These are phyloP conservation scores for Penicillium parvum DNA, from an alignment of 495 filamentous ascomycete genomes.

Conservation along the genomic window DNA sequence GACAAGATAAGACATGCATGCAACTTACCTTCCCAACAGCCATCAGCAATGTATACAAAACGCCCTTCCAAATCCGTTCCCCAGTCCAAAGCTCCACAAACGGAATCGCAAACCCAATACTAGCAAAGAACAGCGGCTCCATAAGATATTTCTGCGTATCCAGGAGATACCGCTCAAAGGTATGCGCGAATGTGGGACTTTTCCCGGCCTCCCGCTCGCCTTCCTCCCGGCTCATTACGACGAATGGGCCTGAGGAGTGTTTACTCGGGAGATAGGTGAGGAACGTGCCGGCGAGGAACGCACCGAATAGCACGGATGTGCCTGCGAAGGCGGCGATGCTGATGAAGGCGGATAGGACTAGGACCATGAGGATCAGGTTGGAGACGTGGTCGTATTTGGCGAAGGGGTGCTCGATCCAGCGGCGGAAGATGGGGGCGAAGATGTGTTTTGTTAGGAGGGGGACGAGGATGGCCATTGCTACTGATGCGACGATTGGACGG, in stretches of 20 bases:
- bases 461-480: slow-evolving; percentile 48
- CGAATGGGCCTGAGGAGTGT: slow-evolving; percentile 29
- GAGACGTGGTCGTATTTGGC: slow-evolving; percentile 28
- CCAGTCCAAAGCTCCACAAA: slow-evolving; percentile 61
- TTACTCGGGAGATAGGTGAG: slow-evolving; percentile 46
- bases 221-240: slow-evolving; percentile 30
- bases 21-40: slow-evolving; percentile 50
- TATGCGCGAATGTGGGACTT: slow-evolving; percentile 33
- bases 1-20: neutral
- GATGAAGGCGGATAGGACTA: slow-evolving; percentile 46
- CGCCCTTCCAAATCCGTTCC: slow-evolving; percentile 61
- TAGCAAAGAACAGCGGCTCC: slow-evolving; percentile 68
- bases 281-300: slow-evolving; percentile 59
- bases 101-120: slow-evolving; percentile 72
- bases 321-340: slow-evolving; percentile 54
- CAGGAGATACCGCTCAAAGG: slow-evolving; percentile 30
- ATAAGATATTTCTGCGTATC: slow-evolving; percentile 50
- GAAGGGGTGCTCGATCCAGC: slow-evolving; percentile 29
- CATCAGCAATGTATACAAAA: slow-evolving; percentile 67
- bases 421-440: slow-evolving; percentile 40
- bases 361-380: slow-evolving; percentile 37
- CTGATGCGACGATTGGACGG: slow-evolving; percentile 52
- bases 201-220: slow-evolving; percentile 40
- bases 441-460: slow-evolving; percentile 45
- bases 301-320: slow-evolving; percentile 62